Percentiles rank a stretch among this genome's conserved stretches.
Conservation (phyloP, 1,139 yeast species). For the Yamadazyma aaseri region DNA sequence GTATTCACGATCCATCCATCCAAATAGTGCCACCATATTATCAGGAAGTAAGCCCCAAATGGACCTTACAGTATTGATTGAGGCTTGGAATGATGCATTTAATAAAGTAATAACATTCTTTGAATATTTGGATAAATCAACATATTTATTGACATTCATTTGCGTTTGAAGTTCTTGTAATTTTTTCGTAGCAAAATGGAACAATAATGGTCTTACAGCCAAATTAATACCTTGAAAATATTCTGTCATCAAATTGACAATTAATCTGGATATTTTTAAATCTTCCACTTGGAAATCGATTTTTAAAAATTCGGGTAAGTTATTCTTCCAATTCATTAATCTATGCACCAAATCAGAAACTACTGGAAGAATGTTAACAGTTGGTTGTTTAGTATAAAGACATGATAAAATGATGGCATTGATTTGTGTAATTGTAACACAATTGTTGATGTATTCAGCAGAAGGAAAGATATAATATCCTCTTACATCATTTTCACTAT, state of each 20-base stretch:
- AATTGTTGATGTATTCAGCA: slow-evolving; percentile 74
- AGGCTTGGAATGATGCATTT: slow-evolving; percentile 82
- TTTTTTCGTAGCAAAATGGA: slow-evolving; percentile 76
- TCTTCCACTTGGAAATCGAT: slow-evolving; percentile 61
- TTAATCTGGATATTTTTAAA: slow-evolving; percentile 61
- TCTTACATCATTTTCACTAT: slow-evolving; percentile 50
- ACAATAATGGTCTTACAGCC: slow-evolving; percentile 76
- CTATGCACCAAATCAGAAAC: slow-evolving; percentile 70
- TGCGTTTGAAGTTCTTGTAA: slow-evolving; percentile 49
- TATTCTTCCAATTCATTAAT: slow-evolving; percentile 67
- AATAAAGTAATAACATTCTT: slow-evolving; percentile 64
- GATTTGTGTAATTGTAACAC: slow-evolving; percentile 78
- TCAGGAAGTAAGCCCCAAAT: slow-evolving; percentile 72
- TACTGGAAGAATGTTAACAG: slow-evolving; percentile 69
- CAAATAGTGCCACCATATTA: slow-evolving; percentile 79
- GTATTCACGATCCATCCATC: slow-evolving; percentile 89
- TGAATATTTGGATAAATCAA: slow-evolving; percentile 69
- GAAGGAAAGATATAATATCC: slow-evolving; percentile 73
- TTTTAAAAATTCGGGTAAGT: slow-evolving; percentile 60
- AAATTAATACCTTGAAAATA: slow-evolving; percentile 83
- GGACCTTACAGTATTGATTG: slow-evolving; percentile 73
- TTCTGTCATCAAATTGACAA: slow-evolving; percentile 80
- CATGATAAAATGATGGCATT: slow-evolving; percentile 73
- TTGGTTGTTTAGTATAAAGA: slow-evolving; percentile 75
- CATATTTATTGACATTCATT: slow-evolving; percentile 48